A percentile compares a stretch with the other conserved stretches of the same genome.
Conservation (phyloP, 108 stramenopile genomes). For the Cylindrotheca fusiformis region DNA sequence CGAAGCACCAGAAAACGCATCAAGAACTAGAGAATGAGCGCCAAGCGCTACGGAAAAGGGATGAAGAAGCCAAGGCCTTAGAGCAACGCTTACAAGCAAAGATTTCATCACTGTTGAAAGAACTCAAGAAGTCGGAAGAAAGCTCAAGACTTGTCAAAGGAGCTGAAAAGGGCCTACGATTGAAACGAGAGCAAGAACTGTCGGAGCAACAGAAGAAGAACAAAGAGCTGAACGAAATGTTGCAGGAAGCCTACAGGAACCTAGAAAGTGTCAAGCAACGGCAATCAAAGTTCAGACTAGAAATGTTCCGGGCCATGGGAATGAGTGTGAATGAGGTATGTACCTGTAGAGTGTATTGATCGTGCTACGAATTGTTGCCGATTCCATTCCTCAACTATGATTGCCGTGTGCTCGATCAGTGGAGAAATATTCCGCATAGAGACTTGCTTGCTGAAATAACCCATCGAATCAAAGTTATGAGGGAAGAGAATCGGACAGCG, state of each 20-base stretch:
- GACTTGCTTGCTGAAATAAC: slow-evolving; percentile 19
- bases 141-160: slow-evolving; percentile 24
- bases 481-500: slow-evolving; percentile 16
- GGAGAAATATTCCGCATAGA: slow-evolving; percentile 8
- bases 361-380: too few species aligned
- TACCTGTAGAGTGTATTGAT: too few species aligned
- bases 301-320: slow-evolving; percentile 23
- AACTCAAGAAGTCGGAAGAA: slow-evolving; percentile 8
- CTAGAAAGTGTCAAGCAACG: slow-evolving; percentile 23
- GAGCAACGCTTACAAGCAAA: slow-evolving; percentile 23
- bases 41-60: slow-evolving; percentile 4
- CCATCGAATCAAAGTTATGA: slow-evolving; percentile 17
- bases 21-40: slow-evolving; percentile 14
- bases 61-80: slow-evolving; percentile 8
- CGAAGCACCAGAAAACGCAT: slow-evolving; percentile 9
- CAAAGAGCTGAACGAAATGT: slow-evolving; percentile 11
- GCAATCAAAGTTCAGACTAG: slow-evolving; percentile 17
- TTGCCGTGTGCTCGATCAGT: neutral
- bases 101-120: slow-evolving; percentile 19
- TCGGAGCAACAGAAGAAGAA: slow-evolving; percentile 14
- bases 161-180: slow-evolving; percentile 20
- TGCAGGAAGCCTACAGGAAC: slow-evolving; percentile 14
- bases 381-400: too few species aligned
- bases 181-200: slow-evolving; percentile 20
- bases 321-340: slow-evolving; percentile 15